Percentiles rank a stretch among this genome's conserved stretches.
These are phyloP conservation scores for Petrea volubilis DNA, from an alignment of 257 asterid genomes.

Conservation along the genomic window DNA sequence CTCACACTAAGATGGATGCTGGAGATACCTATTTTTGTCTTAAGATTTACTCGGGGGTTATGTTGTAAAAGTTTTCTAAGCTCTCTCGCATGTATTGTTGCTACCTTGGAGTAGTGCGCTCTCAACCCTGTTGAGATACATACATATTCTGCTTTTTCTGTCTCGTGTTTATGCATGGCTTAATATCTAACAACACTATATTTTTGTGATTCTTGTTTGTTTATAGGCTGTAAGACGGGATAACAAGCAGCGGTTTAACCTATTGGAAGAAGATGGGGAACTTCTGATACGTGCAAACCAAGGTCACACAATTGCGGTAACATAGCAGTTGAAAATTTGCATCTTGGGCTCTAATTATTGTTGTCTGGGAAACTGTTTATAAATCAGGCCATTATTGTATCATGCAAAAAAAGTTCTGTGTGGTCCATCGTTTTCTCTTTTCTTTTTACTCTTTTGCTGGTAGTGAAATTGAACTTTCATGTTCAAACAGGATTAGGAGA, in stretches of 20 bases:
- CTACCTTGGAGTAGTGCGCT: neutral
- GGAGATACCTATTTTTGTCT: neutral
- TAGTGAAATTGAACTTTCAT: neutral
- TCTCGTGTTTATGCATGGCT: neutral
- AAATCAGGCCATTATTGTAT: neutral
- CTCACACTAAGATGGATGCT: neutral
- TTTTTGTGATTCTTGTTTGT: slow-evolving; percentile 9
- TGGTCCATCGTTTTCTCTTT: neutral
- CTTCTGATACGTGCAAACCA: slow-evolving; percentile 93
- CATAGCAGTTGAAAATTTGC: slow-evolving; percentile 7
- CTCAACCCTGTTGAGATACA: slow-evolving; percentile 4
- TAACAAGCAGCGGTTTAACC: slow-evolving; percentile 83
- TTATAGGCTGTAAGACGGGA: slow-evolving; percentile 77
- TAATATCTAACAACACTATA: neutral
- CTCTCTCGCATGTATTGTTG: neutral
- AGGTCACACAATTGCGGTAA: slow-evolving; percentile 78
- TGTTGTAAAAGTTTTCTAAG: neutral
- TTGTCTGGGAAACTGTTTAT: neutral
- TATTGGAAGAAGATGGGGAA: slow-evolving; percentile 83
- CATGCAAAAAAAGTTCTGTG: neutral
- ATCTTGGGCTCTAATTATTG: neutral
- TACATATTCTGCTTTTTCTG: neutral
- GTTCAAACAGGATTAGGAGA: neutral
- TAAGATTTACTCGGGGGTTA: neutral
- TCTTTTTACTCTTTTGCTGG: neutral